Percentiles rank a stretch among this genome's conserved stretches.
phyloP scores from a whole-genome alignment of 225 moss, liverwort and hornwort genomes.

The Physcomitrium patens region DNA sequence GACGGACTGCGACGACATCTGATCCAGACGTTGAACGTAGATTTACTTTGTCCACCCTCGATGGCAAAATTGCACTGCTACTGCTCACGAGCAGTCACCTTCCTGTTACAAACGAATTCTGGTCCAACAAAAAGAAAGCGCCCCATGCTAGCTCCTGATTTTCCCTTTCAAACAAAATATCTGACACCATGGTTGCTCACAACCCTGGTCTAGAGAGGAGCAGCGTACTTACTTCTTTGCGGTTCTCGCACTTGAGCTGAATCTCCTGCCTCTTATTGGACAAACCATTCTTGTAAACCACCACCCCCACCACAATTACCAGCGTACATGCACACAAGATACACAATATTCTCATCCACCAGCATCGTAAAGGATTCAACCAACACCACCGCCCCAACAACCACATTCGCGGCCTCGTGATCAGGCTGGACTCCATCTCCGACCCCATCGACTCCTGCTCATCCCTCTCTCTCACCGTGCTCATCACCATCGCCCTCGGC shows the following conservation, averaged over 20 bases:
- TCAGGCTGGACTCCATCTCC: background rate
- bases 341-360: conserved; percentile 42
- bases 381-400: conserved; percentile 28
- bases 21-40: background rate
- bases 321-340: conserved; percentile 28
- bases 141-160: no score
- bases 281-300: conserved; percentile 43
- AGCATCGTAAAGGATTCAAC: conserved; percentile 42
- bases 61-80: no score
- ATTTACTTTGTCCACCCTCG: no score
- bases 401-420: conserved; percentile 15
- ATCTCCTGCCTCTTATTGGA: conserved; percentile 55
- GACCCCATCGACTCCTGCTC: conserved; percentile 24
- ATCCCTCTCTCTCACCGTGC: conserved; percentile 30
- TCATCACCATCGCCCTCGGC: conserved; percentile 22
- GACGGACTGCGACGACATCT: background rate
- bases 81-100: no score
- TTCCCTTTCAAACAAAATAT: no score
- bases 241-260: conserved; percentile 55
- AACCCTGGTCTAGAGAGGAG: background rate
- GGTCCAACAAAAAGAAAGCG: no score
- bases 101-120: background rate
- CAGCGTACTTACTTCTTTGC: conserved; percentile 41
- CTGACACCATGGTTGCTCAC: no score
- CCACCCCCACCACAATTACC: conserved; percentile 51